Conservation (phyloP, 225 moss, liverwort and hornwort species). For the Polytrichum formosum region DNA sequence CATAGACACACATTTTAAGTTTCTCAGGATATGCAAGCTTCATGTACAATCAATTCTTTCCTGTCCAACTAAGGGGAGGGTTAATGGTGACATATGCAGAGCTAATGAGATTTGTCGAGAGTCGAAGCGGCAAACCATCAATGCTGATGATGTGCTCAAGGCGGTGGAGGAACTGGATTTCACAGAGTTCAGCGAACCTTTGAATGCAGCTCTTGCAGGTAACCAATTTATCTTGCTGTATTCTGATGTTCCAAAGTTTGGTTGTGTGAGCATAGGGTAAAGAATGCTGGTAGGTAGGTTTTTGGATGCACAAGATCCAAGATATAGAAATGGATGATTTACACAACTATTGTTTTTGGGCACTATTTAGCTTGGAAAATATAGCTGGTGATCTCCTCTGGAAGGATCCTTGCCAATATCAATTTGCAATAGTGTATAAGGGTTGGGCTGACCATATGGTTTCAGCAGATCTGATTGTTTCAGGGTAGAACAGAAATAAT, state of each 20-base stretch:
- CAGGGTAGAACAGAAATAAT: too few species aligned
- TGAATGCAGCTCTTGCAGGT: conserved; percentile 60
- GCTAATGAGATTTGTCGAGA: conserved; percentile 96
- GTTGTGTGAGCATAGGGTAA: background rate
- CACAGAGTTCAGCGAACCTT: conserved; percentile 68
- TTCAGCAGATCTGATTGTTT: too few species aligned
- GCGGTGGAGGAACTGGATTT: conserved; percentile 95
- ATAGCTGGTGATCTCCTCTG: too few species aligned
- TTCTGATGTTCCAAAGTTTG: background rate
- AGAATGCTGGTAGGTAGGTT: background rate
- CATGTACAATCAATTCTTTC: background rate
- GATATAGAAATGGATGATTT: background rate
- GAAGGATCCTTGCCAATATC: too few species aligned
- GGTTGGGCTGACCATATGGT: too few species aligned
- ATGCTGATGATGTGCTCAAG: conserved; percentile 89
- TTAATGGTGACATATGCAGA: conserved; percentile 38
- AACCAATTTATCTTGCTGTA: background rate
- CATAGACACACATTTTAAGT: background rate
- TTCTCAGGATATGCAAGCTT: background rate
- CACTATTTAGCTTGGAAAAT: too few species aligned
- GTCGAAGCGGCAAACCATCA: conserved; percentile 86
- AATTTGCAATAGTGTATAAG: too few species aligned
- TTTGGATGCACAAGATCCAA: background rate
- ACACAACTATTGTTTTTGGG: background rate
- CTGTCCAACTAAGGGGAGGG: background rate